Evolutionary conservation across 257 asterid species (phyloP).

Genomic region (Rubia yunnanensis): DNA sequence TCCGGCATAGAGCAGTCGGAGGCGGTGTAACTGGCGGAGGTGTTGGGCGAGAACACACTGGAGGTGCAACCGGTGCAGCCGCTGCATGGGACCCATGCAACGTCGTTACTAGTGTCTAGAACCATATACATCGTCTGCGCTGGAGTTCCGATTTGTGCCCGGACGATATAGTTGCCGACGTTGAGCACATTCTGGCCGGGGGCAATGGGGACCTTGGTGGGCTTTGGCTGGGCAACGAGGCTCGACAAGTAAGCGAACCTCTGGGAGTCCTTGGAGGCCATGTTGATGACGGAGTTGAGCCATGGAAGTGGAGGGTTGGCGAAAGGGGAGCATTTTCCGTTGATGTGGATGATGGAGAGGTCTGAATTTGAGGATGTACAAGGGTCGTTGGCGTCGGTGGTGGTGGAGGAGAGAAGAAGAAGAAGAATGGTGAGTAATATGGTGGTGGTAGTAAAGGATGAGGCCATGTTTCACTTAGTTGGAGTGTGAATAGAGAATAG

Average conservation of each 20-base stretch:
- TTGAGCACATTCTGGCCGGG: constrained; percentile 55
- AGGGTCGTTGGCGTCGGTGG: constrained; percentile 29
- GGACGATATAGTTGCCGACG: constrained; percentile 58
- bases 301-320: constrained; percentile 27
- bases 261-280: constrained; percentile 68
- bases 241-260: constrained; percentile 60
- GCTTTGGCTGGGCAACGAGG: constrained; percentile 29
- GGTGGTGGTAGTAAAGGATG: constrained; percentile 14
- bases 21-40: constrained; percentile 49
- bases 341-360: constrained; percentile 59
- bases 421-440: constrained; percentile 31
- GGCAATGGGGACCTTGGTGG: constrained; percentile 53
- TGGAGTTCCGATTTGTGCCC: constrained; percentile 77
- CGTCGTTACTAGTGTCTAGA: constrained; percentile 71
- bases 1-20: constrained; percentile 63
- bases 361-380: constrained; percentile 54
- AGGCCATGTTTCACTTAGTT: constrained; percentile 26
- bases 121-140: constrained; percentile 85
- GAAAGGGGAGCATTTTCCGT: constrained; percentile 83
- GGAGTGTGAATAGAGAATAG: constrained; percentile 9
- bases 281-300: constrained; percentile 41
- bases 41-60: constrained; percentile 38
- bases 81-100: constrained; percentile 85
- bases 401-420: constrained; percentile 32
- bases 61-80: constrained; percentile 72